Evolutionary conservation across 306 rosid genomes (phyloP), one percentile per base, ranked within the genome.

Genomic region (Dryas alaskensis): DNA sequence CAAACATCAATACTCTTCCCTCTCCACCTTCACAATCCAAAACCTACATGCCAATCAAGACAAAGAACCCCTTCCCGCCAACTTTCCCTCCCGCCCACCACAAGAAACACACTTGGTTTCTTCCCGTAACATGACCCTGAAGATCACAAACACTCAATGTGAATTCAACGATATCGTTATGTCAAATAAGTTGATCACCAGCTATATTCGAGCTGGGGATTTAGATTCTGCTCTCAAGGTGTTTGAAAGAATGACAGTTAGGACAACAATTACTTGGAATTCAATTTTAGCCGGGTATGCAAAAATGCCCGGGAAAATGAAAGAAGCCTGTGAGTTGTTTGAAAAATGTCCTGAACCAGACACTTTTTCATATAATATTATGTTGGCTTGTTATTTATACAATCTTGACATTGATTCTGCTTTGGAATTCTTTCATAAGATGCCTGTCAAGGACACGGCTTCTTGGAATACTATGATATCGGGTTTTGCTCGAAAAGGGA

Each of bases 401-500:
- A 85, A 83, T 65, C 77, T 65, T 54, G 91, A 88, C 0, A 60
- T 86, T 73, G 76, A 71, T 42, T 65, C 83, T 52, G 96, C 94
- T 14, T 63, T 80, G 79, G 78, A 55, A 27, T 91, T 93, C 76
- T 93, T 93, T 71, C 69, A 81, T 1, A 51, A 49, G n/a, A 93
- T 93, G 87, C 87, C 89, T 0, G 76, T 85, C 39, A 93, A 79
- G 86, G 97, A 93, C 76, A 73, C 67, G 0, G 92, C 87, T 0
- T 91, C 97, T 14, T 91, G 98, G 98, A 93, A 91, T 60, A 91
- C 97, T 1, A 79, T 91, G 92, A 80, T 93, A 37, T 85, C 97
- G 4, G 98, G 96, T 54, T 93, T 85, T 82, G 72, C 86, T 46
- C 88, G 70, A 62, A 81, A 79, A 16, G 85, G 96, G 39, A 45